Evolutionary conservation across 495 filamentous ascomycete genomes (phyloP), one percentile per base, ranked within the genome.

Genomic region (Collariella sp.): DNA sequence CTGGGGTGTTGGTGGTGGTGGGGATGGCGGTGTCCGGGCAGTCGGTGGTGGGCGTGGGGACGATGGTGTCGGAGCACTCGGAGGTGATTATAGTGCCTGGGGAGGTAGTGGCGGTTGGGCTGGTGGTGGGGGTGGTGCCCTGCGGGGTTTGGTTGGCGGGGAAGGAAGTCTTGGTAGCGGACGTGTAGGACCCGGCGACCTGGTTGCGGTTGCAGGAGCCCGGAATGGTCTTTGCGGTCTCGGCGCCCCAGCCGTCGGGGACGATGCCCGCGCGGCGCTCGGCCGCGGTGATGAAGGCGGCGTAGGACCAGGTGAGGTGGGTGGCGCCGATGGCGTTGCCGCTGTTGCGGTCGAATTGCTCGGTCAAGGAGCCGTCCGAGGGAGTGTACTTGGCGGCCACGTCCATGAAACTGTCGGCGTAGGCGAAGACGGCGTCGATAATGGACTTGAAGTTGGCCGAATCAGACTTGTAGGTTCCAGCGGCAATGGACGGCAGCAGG

Each of bases 261-360:
- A 81, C 69, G 5, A 73, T 57, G 48, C 74, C 71, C 23, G 65
- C 64, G 38, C 73, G 66, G 35, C 72, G 65, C 15, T 67, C 73
- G 20, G 76, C 70, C 36, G 79, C 79, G 12, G 81, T 80, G 43
- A 83, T 60, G 67, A 85, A 83, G 13, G 81, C 68, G 3, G 80
- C 79, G 59, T 81, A 85, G 9, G 79, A 85, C 83, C 84, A 88
- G 19, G 84, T 86, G 12, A 87, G 69, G 58, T 85, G 72, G 15
- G 68, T 53, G 7, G 84, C 84, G 1, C 78, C 80, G 13, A 80
- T 56, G 15, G 75, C 75, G 0, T 57, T 50, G 36, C 83, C 83
- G 51, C 64, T 67, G 39, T 66, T 60, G 51, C 73, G 75, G 61
- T 75, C 68, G 55, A 72, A 85, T 58, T 87, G 83, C 64, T 87